Base-by-base conservation (phyloP, 2,329 filamentous ascomycete species). In the Didymella keratinophila region DNA sequence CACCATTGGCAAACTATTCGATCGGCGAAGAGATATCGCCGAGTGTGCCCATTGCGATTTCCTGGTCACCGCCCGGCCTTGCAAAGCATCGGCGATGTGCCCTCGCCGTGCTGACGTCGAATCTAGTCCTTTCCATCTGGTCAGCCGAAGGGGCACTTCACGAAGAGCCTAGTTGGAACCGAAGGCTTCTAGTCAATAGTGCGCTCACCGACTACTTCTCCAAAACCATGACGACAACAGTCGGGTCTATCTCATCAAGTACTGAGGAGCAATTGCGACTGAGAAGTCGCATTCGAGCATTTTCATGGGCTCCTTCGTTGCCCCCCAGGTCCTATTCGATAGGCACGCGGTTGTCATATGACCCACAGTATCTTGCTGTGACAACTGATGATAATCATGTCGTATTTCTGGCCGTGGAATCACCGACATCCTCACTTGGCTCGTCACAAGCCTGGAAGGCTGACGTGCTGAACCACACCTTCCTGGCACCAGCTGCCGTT, bases 1-100 rank as follows among this genome's bases (percentile, higher is more conserved):
- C 81, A 16, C 75, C 78, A 12, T 77, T 81, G 28, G 66, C 76
- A 14, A 73, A 78, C 18, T 85, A 83, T 66, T 87, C 85, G 0
- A 68, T 87, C 23, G 86, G 84, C 2, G 84, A 86, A 61, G 86
- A 88, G 66, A 81, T 86, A 51, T 87, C 85, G 0, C 67, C 75
- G 2, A 83, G 83, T 58, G 76, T 76, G 41, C 80, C 84, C 2
- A 71, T 79, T n/a, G 74, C 75, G 2, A 66, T 87, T 21, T 75
- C 79, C 9, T 88, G 86, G 86, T 88, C 86, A 5, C 77, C 82
- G 2, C 78, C 82, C 7, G 85, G 86, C 2, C 72, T 87, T 37
- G 84, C 79, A 18, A 81, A 80, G 63, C 82, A 86, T 69, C 75
- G 80, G 42, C 79, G 83, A 61, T 84, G 81, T 65, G 80, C 82